Base-by-base conservation (phyloP, 2,329 filamentous ascomycete species). In the Phoma herbarum region DNA sequence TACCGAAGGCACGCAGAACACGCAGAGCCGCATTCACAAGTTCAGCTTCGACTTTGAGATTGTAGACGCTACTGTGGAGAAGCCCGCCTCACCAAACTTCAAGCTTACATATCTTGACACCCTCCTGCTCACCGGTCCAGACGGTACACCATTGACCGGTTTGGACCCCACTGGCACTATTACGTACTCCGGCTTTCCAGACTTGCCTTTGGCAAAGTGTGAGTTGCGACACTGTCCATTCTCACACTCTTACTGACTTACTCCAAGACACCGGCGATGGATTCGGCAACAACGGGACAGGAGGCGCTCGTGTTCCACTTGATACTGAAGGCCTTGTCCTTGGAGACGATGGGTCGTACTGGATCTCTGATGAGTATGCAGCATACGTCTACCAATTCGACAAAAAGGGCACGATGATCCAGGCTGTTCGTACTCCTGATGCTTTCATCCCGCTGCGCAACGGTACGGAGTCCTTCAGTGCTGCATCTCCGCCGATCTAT, bases 361-460 rank as follows among this genome's bases (percentile, higher is more conserved):
- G 88, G 87, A 79, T 91, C 37, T 74, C 72, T 35, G 89, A 92
- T 69, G 89, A 75, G 49, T 76, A 76, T 47, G 91, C 76, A 89
- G 88, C 88, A 0, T 91, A 88, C 66, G 78, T 91, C 22, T 92
- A 90, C 80, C 83, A 86, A 43, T 91, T 92, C 75, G 77, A 82
- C 60, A 62, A 73, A 3, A 69, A 72, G 0, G 89, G 90, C 33
- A 80, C 78, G 31, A 88, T 92, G 85, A 73, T 85, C 16, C 77
- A 79, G 1, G 88, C 88, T 1, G 87, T 91, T 58, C 82, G 84
- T 14, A 88, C 89, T 0, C 88, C 88, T 0, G 79, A 85, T 49
- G 88, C 89, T 0, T 81, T 87, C 60, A 81, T 91, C 28, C 89
- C 89, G 0, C 77, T 83, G 23, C 84, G 89, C 31, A 90, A 91